Base-by-base conservation (phyloP, 768 basidiomycete species). In the Calocybe indica region DNA sequence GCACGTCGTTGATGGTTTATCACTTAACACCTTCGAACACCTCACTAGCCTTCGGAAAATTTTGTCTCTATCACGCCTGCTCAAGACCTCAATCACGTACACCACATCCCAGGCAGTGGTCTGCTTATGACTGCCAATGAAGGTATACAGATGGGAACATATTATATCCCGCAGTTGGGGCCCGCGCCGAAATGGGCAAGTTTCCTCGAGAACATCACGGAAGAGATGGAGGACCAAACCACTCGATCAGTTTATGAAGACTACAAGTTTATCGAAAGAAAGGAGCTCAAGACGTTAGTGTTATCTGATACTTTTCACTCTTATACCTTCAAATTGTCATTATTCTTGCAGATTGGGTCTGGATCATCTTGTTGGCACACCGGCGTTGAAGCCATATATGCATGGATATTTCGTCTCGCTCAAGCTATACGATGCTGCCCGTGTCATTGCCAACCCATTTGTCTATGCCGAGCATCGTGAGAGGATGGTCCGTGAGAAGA, bases 371-470 rank as follows among this genome's bases (percentile, higher is more conserved):
- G 71, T 96, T 54, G 96, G 96, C 43, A 95, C 94, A 5, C 84
- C 92, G 14, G 83, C 88, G 12, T 88, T 98, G 74, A 95, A 95
- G 66, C 96, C 96, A 4, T 99, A 98, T 69, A 97, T 99, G 95
- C 96, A 99, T 66, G 96, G 96, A 37, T 98, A 94, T 80, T 98
- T 99, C 72, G 67, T 97, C 52, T 90, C 93, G 5, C 83, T 98
- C 67, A 91, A 92, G 58, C 80, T 98, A 5, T 98, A 98, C 71
- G 91, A 94, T 57, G 87, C 94, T 43, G 96, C 96, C 1, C 85
- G 94, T 31, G 79, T 95, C 53, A 93, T 98, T 55, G 86, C 92
- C 48, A 97, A 98, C 70, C 96, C 96, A 2, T 94, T 92, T 62
- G 92, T 86, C 7, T 97, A 98, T 63, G 84, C 83, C 36, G 96